Evolutionary conservation across 179 eudicot species (phyloP).

Genomic region (Silene vulgaris): DNA sequence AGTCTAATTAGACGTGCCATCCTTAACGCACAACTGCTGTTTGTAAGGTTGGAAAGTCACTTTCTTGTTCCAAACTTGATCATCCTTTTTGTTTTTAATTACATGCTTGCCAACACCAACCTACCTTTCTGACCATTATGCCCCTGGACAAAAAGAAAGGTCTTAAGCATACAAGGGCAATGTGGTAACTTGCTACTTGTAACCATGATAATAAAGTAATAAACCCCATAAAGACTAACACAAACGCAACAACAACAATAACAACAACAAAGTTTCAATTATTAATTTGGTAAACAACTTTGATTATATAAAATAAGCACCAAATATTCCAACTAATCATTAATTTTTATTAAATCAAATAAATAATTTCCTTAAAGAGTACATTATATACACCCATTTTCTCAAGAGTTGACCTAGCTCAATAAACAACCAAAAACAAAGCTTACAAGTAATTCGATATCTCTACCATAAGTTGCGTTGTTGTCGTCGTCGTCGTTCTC

Average conservation of each 20-base stretch:
- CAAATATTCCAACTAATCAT: not conserved
- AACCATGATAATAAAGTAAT: not conserved
- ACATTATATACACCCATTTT: not conserved
- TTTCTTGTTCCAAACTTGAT: conserved; percentile 55
- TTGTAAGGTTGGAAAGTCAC: conserved; percentile 60
- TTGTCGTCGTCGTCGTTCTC: not conserved
- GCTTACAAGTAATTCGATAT: not conserved
- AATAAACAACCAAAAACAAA: conserved; percentile 16
- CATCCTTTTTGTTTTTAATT: conserved; percentile 23
- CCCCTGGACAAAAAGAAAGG: not conserved
- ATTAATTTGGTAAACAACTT: not conserved
- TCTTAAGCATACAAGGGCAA: conserved; percentile 10
- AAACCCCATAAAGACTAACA: not conserved
- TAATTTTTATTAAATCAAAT: not conserved
- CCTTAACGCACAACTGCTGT: conserved; percentile 32
- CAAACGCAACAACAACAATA: conserved; percentile 5
- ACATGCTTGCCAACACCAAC: conserved; percentile 29
- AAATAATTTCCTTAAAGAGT: conserved; percentile 3
- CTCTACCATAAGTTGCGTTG: not conserved
- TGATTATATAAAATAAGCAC: not conserved
- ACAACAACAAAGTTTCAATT: not conserved
- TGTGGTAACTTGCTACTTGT: conserved; percentile 16
- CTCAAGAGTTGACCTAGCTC: conserved; percentile 28
- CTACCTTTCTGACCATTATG: conserved; percentile 24
- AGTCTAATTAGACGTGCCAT: conserved; percentile 22